Evolutionary conservation across 208 protist genomes (phyloP).

Genomic region (Porcisia deanei): DNA sequence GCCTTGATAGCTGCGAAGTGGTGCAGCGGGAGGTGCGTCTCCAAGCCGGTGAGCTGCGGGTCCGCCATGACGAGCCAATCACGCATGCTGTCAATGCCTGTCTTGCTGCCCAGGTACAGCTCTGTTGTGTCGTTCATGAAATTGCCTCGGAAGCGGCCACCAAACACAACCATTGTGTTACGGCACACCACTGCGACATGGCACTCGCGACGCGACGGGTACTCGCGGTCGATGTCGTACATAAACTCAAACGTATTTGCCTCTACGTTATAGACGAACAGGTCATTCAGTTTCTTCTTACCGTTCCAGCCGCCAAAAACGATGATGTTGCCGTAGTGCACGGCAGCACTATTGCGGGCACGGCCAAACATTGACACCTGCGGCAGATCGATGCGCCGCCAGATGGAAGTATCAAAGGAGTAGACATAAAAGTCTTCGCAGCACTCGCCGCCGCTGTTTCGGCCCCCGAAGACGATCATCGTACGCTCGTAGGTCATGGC

Average conservation of each 20-base stretch:
- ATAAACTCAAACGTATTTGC: slow-evolving; percentile 63
- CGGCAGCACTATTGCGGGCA: slow-evolving; percentile 84
- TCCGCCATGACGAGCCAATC: slow-evolving; percentile 61
- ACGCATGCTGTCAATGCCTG: slow-evolving; percentile 44
- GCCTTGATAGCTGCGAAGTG: slow-evolving; percentile 25
- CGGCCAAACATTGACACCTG: slow-evolving; percentile 63
- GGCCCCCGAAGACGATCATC: slow-evolving; percentile 91
- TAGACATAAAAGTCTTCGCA: slow-evolving; percentile 88
- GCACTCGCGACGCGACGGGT: slow-evolving; percentile 83
- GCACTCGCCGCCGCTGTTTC: slow-evolving; percentile 73
- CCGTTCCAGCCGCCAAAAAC: slow-evolving; percentile 91
- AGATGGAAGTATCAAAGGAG: slow-evolving; percentile 77
- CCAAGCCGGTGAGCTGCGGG: slow-evolving; percentile 25
- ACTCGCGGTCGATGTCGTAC: slow-evolving; percentile 63
- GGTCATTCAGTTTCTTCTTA: slow-evolving; percentile 87
- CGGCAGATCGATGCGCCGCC: slow-evolving; percentile 53
- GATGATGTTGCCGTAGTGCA: slow-evolving; percentile 81
- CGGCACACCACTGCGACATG: slow-evolving; percentile 82
- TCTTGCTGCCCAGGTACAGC: slow-evolving; percentile 69
- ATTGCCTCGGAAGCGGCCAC: slow-evolving; percentile 82
- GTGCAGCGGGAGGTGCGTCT: slow-evolving; percentile 42
- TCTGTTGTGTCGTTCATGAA: slow-evolving; percentile 88
- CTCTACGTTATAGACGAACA: slow-evolving; percentile 86
- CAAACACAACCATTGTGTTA: slow-evolving; percentile 91
- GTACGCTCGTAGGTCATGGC: slow-evolving; percentile 79